Base-by-base conservation (phyloP, 495 filamentous ascomycete genomes). In the Parathielavia hyrcaniae region DNA sequence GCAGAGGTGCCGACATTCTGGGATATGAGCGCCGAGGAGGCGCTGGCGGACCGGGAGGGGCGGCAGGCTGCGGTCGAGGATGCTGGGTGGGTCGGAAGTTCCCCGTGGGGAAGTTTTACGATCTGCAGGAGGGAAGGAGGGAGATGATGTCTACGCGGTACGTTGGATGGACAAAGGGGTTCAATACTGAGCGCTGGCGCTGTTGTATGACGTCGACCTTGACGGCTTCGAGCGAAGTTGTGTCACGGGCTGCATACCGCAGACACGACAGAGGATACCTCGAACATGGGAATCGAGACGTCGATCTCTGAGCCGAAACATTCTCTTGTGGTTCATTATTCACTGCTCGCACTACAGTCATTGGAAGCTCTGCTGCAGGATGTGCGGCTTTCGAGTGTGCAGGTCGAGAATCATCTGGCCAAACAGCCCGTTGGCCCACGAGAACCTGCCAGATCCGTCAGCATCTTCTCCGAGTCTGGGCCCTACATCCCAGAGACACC, bases 401-500 rank as follows among this genome's bases (percentile, higher is more conserved):
- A 88, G 61, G 63, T 85, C 80, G 51, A 86, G 65, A 39, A 88
- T 77, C 75, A 82, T 79, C 66, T 85, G 79, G 14, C 83, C 84
- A 67, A 87, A 86, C 51, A 87, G 70, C 16, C 84, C 83, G 63
- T 87, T 86, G 10, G 82, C 83, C 84, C 84, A 86, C 0, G 81
- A 82, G 59, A 86, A 86, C 80, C 81, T 81, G 54, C 41, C 16
- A 53, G 2, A 6, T 6, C 40, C 30, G 55, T 71, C 58, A 69
- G 62, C 36, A 20, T 32, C 49, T 38, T 19, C 30, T 22, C 16
- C n/a, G n/a, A n/a, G n/a, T 6, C 8, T 4, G 4, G n/a, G 0
- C 9, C 36, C 11, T 8, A 19, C 17, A 48, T 0, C 10, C 35
- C 38, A n/a, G 16, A 26, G 35, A 17, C 35, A 20, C 16, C 5